Base-by-base conservation (phyloP, 352 stramenopile genomes). In the Plasmopara halstedii region DNA sequence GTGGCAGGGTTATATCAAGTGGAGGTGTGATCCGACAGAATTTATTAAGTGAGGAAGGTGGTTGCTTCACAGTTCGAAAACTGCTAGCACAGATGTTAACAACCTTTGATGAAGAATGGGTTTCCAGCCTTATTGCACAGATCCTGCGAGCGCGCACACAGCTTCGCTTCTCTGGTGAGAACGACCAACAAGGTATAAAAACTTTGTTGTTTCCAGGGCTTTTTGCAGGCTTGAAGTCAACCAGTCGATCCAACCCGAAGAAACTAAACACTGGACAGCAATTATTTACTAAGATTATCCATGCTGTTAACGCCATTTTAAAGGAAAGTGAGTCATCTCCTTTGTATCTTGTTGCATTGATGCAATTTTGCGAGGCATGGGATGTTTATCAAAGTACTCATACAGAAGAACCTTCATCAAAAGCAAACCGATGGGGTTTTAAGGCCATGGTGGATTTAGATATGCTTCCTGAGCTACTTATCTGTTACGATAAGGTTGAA, bases 1-100 rank as follows among this genome's bases (percentile, higher is more conserved):
- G 63, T n/a, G 70, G 61, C 1, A 53, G 41, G n/a, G 45, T 55
- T 9, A 67, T 81, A 38, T 64, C 66, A 21, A 77, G 61, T 46
- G 53, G 55, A n/a, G 58, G 39, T 6, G 19, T 3, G 11, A 45
- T 57, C 25, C 46, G 43, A 13, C 25, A 36, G 6, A 34, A 6
- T 6, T 42, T 81, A 20, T 46, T 70, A 15, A 13, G 17, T 10
- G 23, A 20, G 4, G 50, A 63, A 13, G 40, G 41, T 17, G 61
- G 73, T 46, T 39, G 62, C 11, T 17, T 23, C 15, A 14, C 9
- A 14, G 48, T 73, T 19, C 51, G 50, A 41, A 45, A 52, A 15
- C 23, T 52, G 7, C 34, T 76, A 4, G 20, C 51, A 6, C 35
- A 50, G 15, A 64, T 66, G 43, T 63, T 67, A 31, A 42, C 31